Base-by-base conservation (phyloP, 352 stramenopile species). In the Globisporangium parvum region DNA sequence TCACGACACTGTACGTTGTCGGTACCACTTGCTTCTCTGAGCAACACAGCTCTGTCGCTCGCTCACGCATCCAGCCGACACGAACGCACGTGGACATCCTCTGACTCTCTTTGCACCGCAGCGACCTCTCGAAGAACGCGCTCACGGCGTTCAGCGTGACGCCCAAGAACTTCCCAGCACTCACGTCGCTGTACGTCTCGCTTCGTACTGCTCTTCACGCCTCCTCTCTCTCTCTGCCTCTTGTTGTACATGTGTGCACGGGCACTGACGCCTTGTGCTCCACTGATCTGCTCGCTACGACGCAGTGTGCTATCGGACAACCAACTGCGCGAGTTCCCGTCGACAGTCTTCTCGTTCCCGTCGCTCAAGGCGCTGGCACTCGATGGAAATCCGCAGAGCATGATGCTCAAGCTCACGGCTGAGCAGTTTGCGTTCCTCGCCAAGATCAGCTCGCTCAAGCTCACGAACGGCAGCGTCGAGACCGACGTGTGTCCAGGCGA, bases 341-440 rank as follows among this genome's bases (percentile, higher is more conserved):
- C 67, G 0, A 69, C 78, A 17, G 49, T 91, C n/a, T 91, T 88
- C 47, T 69, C 71, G 31, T 46, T 91, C 24, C 58, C 70, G 21
- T 75, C 59, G 3, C 59, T 91, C n/a, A 67, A 78, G 44, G 64
- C 62, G 18, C 57, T 91, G 48, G 73, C 66, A 0, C 55, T 91
- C 26, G 47, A 51, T 11, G 31, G 49, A 39, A 91, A 91, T 45
- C 76, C 77, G 10, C 66, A 88, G 28, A 82, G 81, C 54, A 67
- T 75, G 21, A 67, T 75, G 21, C 81, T 72, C 18, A 50, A 52
- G 15, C 56, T 91, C 37, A 78, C 73, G 45, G 59, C 28, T 14
- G 56, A 66, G 11, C 68, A 91, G 53, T 80, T 88, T 17, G 57
- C 55, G 18, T 82, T 85, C 40, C 68, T 91, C n/a, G 65, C 80